Conservation (phyloP, 495 filamentous ascomycete species). For the Aspergillus coremiiformis region DNA sequence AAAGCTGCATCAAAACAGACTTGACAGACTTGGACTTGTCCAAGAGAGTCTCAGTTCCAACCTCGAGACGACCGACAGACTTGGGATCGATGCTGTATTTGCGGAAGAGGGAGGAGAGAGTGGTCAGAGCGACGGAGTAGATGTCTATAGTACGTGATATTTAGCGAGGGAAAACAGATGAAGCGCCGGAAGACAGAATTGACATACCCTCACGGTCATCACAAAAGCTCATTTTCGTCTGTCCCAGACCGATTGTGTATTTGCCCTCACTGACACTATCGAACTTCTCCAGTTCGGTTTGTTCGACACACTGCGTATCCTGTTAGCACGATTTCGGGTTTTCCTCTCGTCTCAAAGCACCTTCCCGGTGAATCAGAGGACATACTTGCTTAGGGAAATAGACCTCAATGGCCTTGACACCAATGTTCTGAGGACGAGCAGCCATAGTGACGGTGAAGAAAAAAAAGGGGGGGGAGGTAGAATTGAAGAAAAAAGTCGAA, state of each 20-base stretch:
- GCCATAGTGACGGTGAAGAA: conserved; percentile 62
- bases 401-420: conserved; percentile 99
- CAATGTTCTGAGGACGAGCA: conserved; percentile 86
- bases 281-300: conserved; percentile 93
- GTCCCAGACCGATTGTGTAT: conserved; percentile 98
- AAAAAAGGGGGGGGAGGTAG: not conserved
- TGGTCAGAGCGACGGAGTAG: conserved; percentile 92
- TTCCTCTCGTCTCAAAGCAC: not conserved
- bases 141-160: conserved; percentile 58
- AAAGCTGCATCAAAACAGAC: conserved; percentile 98
- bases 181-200: not conserved
- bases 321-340: conserved; percentile 19
- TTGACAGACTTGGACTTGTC: conserved; percentile 99
- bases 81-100: conserved; percentile 92
- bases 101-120: conserved; percentile 74
- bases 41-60: conserved; percentile 95
- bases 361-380: not conserved
- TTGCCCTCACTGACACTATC: conserved; percentile 92
- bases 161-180: not conserved
- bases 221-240: conserved; percentile 99
- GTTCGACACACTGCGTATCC: conserved; percentile 77
- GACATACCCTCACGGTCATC: conserved; percentile 94
- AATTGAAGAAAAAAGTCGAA: not conserved
- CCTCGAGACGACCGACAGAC: conserved; percentile 88
- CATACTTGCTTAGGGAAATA: conserved; percentile 95